These are phyloP conservation scores for Colletotrichum falcatum DNA, from an alignment of 2,329 filamentous ascomycete genomes.

Conservation along the genomic window DNA sequence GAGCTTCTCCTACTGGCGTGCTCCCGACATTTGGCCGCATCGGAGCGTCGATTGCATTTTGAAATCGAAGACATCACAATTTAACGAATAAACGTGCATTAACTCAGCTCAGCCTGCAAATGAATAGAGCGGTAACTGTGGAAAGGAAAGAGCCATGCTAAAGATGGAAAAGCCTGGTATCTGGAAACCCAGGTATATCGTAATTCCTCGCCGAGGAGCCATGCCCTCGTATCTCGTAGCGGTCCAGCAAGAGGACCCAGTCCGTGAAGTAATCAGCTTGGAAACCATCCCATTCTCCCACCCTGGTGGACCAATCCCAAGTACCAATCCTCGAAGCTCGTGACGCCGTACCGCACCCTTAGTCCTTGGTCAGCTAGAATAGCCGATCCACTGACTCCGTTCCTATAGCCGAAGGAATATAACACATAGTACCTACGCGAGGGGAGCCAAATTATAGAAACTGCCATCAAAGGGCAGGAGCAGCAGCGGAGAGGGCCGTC, in stretches of 20 bases:
- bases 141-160: slow-evolving; percentile 14
- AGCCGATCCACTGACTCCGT: neutral
- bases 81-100: neutral
- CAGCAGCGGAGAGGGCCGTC: slow-evolving; percentile 27
- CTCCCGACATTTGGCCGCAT: neutral
- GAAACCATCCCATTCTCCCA: slow-evolving; percentile 6
- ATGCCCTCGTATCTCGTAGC: neutral
- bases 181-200: slow-evolving; percentile 11
- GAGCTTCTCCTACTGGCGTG: neutral
- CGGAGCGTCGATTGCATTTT: neutral
- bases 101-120: slow-evolving; percentile 12
- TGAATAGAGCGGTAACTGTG: slow-evolving; percentile 9
- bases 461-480: slow-evolving; percentile 21
- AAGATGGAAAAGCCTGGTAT: slow-evolving; percentile 15
- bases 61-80: neutral
- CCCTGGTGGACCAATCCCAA: neutral
- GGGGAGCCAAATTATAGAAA: neutral
- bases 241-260: neutral
- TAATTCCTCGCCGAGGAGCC: neutral
- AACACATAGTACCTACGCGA: neutral
- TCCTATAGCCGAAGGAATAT: neutral
- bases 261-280: neutral
- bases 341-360: slow-evolving; percentile 11
- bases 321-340: neutral
- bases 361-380: neutral